Evolutionary conservation across 805 yeast genomes (phyloP), one percentile per base, ranked within the genome.

Genomic region (Sungouiella thailandica): DNA sequence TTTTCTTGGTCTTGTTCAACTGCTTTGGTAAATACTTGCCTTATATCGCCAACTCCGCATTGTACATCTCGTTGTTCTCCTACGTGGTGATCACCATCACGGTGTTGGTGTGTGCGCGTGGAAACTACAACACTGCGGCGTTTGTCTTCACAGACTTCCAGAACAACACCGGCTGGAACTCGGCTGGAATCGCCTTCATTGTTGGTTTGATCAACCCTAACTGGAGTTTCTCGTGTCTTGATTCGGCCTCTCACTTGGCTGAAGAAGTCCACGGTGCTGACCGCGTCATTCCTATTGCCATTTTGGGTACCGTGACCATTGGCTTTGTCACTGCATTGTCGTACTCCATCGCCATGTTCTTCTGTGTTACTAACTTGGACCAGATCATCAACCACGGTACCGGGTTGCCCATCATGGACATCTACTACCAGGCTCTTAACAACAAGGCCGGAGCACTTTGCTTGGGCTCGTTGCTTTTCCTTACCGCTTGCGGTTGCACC

Each of bases 321-420:
- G 69, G 70, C 1, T 52, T 64, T 43, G 43, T 58, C 23, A 63
- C 69, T 2, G 54, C 68, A 2, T 60, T 63, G 47, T 53, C 64
- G 23, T 64, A 62, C 43, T 53, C 59, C 34, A 60, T 64, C 29
- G 56, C 68, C 32, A 62, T 64, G 67, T 64, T 64, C 43, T 63
- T 61, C 50, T 59, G 59, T 35, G 46, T 63, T 34, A 46, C 38
- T 16, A 53, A 64, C 52, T 53, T 62, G 44, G 52, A 47, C 23
- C 55, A 34, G 13, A 55, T 64, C 36, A 41, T 52, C 35, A 43
- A 40, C 31, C 43, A 57, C 25, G 44, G 45, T 17, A 57, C 64
- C 25, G 68, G 68, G 8, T 46, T 62, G 55, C 70, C 70, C 13
- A 63, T 64, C 31, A 55, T 59, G 27, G 70, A 63, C 40, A 64